Base-by-base conservation (phyloP, 805 yeast species). In the Candida sithepensis region DNA sequence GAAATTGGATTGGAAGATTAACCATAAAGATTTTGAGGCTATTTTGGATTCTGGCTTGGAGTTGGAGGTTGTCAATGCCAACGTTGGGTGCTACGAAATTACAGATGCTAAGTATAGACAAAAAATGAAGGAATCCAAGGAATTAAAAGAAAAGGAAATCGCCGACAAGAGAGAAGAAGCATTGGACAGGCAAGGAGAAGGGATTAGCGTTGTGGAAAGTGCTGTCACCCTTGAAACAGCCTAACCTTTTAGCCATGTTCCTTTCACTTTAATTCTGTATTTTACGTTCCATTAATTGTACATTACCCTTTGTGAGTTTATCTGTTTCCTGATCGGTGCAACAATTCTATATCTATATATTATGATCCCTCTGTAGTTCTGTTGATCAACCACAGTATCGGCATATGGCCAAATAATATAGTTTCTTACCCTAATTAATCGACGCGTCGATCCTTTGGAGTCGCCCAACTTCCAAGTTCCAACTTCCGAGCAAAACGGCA, bases 1-100 rank as follows among this genome's bases (percentile, higher is more conserved):
- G 48, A 42, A 56, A 28, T 65, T 85, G 37, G 73, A 73, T 4
- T 84, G 91, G 91, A 67, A 70, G 4, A 72, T 86, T 39, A 70
- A 78, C 1, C 89, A 84, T 58, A 61, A 70, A n/a, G 73, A 74
- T 57, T 75, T 75, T 61, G 63, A 67, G 4, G 55, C 62, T 34
- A 67, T 73, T 4, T 42, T 65, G 36, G 49, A 68, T 1, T 58
- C 66, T 10, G 71, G 65, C 0, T 51, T 73, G 19, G 55, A 60
- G 34, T 33, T 69, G 33, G 49, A 51, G 7, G 55, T 54, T 0
- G 26, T 65, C 1, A 71, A 72, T 46, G 58, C 58, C 14, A 46
- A 52, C 16, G 45, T 48, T 16, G 75, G 77, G 2, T 51, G 71
- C 16, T 73, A 63, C 52, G 64, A 61, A 32, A 53, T 73, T 3